Base-by-base conservation (phyloP, 164 flowering plant genomes). In the Vitis cinerea region DNA sequence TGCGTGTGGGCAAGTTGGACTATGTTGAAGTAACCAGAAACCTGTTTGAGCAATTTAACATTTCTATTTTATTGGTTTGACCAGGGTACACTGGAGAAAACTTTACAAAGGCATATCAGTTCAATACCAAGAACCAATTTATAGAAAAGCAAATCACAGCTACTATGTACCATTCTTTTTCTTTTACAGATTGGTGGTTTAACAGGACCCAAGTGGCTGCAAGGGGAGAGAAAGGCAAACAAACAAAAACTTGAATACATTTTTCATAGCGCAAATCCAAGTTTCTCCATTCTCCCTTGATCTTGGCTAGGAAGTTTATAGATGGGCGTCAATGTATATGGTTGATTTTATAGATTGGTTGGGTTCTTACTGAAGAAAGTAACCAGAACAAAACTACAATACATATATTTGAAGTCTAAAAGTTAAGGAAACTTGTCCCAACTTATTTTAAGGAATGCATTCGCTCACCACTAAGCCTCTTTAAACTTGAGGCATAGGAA, bases 101-200 rank as follows among this genome's bases (percentile, higher is more conserved):
- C 59, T 62, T 37, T 44, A 10, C 8, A 19, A 63, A 63, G 54
- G 66, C 53, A 10, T 63, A 44, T 30, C 23, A 44, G 51, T 12
- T 44, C 30, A 63, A 47, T 19, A 17, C 30, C 9, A 10, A 58
- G 30, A 19, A 58, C 30, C 9, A 19, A 58, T 16, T 58, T 17
- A 31, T 10, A 58, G 61, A 37, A 62, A 47, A 62, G 65, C 27
- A 62, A 47, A 61, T 29, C 64, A 61, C 44, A 37, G 19, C 15
- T 47, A 48, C 16, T 48, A 62, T 47, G 29, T 48, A 44, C 29
- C 29, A 23, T 47, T 3, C n/a, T 3, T 31, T 61, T 30, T 37
- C 37, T n/a, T 44, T 6, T 37, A 37, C 44, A 37, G 31, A 31
- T 61, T 12, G 8, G 8, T 23, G 15, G 14, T 59, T 29, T 9